Base-by-base conservation (phyloP, 306 rosid genomes). In the Biancaea sappan region DNA sequence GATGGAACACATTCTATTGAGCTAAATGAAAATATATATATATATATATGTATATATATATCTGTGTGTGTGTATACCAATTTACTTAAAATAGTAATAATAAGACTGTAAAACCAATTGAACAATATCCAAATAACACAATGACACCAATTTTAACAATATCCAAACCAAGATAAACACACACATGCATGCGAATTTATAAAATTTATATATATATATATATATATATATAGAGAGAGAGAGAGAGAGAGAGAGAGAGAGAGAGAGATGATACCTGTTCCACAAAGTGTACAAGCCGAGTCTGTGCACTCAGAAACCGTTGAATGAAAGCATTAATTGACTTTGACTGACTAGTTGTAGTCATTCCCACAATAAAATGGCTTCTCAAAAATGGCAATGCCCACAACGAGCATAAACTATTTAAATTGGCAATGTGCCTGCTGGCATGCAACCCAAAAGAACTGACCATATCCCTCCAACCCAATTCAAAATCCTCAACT, bases 371-470 rank as follows among this genome's bases (percentile, higher is more conserved):
- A 67, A 92, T 87, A 79, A 92, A 92, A 82, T 92, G 88, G 78
- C 88, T 90, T 90, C 98, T 88, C 84, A 92, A 88, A 88, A 86
- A 92, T n/a, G 97, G 92, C 77, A 88, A 80, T 50, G 96, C 94
- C 97, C 97, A 92, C n/a, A n/a, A n/a, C n/a, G n/a, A n/a, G n/a
- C n/a, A n/a, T n/a, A n/a, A n/a, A n/a, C n/a, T n/a, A n/a, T n/a
- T n/a, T n/a, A n/a, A n/a, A n/a, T n/a, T n/a, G n/a, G n/a, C n/a
- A n/a, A n/a, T n/a, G n/a, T n/a, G n/a, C n/a, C n/a, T n/a, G n/a
- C n/a, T n/a, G n/a, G n/a, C n/a, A n/a, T n/a, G n/a, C n/a, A n/a
- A n/a, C n/a, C n/a, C n/a, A n/a, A n/a, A n/a, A n/a, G n/a, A n/a
- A n/a, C n/a, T n/a, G n/a, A n/a, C n/a, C n/a, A n/a, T n/a, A n/a